Percentiles rank a stretch among this genome's conserved stretches.
Evolutionary conservation across 306 rosid genomes (phyloP).

Genomic region (Arachis stenosperma): DNA sequence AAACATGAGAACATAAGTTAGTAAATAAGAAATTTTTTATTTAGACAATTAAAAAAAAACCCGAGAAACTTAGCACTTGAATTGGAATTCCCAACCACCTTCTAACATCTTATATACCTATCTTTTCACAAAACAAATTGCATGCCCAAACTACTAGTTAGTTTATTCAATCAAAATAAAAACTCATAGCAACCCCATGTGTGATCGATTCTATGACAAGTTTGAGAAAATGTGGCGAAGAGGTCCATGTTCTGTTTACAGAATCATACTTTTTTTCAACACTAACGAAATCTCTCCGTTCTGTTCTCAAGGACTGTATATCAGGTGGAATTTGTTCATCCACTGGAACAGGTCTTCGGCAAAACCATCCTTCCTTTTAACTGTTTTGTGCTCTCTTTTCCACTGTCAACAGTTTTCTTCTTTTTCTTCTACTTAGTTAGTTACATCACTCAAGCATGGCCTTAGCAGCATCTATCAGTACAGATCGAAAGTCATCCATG

Average conservation of each 20-base stretch:
- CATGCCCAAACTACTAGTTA: too few relatives aligned
- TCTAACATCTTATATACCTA: too few relatives aligned
- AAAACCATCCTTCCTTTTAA: conserved; percentile 11
- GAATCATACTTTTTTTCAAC: too few relatives aligned
- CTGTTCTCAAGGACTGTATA: conserved; percentile 1
- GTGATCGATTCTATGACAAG: too few relatives aligned
- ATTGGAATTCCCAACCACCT: too few relatives aligned
- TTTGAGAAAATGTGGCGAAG: not conserved
- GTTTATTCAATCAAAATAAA: too few relatives aligned
- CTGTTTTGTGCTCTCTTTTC: not conserved
- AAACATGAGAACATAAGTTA: too few relatives aligned
- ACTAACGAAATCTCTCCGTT: not conserved
- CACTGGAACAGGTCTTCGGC: conserved; percentile 14
- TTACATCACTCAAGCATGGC: conserved; percentile 75
- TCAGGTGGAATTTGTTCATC: not conserved
- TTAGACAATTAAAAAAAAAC: too few relatives aligned
- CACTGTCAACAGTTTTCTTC: not conserved
- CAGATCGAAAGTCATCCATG: conserved; percentile 59
- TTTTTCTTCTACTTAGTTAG: not conserved
- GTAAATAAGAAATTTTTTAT: too few relatives aligned
- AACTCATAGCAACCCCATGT: too few relatives aligned
- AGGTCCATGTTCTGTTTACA: not conserved
- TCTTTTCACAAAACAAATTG: too few relatives aligned
- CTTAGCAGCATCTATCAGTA: conserved; percentile 79
- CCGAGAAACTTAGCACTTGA: too few relatives aligned